Base-by-base conservation (phyloP, 2,329 filamentous ascomycete species). In the Aureobasidium leucospermi region DNA sequence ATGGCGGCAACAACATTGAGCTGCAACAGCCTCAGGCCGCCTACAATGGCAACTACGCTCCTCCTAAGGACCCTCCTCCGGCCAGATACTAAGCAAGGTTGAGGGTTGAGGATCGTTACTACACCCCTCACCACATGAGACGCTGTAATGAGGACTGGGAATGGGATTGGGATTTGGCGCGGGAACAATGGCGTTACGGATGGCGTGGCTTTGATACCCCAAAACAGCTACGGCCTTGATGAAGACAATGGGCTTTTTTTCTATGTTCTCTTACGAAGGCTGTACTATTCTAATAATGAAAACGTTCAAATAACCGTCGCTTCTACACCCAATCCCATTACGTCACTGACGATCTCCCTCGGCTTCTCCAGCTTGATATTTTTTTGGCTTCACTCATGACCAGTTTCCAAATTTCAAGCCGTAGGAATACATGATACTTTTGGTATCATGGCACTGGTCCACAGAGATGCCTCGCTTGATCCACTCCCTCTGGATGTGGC, bases 1-100 rank as follows among this genome's bases (percentile, higher is more conserved):
- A 69, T 23, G 23, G 23, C 42, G 85, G 85, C 31, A 80, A 89
- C 46, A 86, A 90, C 70, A 65, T 69, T 16, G 77, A 79, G 64
- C 81, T 85, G 6, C 77, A 77, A 60, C 75, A 81, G 65, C 77
- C 73, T 39, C 70, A 63, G 49, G 59, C 62, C 9, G 63, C 67
- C 16, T 71, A 73, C 49, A 42, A 31, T 11, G 55, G 53, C 32
- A 29, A 62, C 45, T 67, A 67, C 48, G 53, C 62, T 60, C 65
- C 66, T 36, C 66, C 66, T 5, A 61, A 63, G 47, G 65, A 63
- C 10, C 65, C 66, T 15, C 65, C 65, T 13, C 65, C 65, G 38
- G 55, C 32, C 34, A 47, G 43, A 47, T 58, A 58, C 13, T 52
- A 52, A 16, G 8, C 4, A 38, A 28, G 10, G 19, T 13, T 9